These are phyloP conservation scores for Trichoderma koningiopsis DNA, from an alignment of 2,329 filamentous ascomycete genomes.

Conservation along the genomic window DNA sequence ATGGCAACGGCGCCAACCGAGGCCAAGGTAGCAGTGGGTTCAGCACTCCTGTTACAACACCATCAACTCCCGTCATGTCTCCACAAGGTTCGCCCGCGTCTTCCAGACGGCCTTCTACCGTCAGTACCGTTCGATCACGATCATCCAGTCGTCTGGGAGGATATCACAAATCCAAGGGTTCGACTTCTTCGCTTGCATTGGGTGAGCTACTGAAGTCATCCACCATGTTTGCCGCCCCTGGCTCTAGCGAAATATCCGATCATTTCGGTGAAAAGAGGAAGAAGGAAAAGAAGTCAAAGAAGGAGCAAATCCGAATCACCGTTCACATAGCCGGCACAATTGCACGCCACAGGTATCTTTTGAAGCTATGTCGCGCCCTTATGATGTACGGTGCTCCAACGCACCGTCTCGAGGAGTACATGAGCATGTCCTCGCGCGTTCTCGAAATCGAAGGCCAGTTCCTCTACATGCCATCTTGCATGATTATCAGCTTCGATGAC, in stretches of 20 bases:
- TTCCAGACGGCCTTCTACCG: slow-evolving; percentile 45
- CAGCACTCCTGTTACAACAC: slow-evolving; percentile 45
- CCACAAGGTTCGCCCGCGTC: slow-evolving; percentile 46
- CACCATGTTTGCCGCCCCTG: slow-evolving; percentile 53
- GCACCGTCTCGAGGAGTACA: slow-evolving; percentile 87
- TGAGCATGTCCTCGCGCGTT: slow-evolving; percentile 86
- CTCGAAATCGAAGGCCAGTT: slow-evolving; percentile 89
- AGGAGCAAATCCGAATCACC: slow-evolving; percentile 50
- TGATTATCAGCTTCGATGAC: slow-evolving; percentile 92
- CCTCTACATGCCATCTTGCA: slow-evolving; percentile 85
- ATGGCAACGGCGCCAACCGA: slow-evolving; percentile 43
- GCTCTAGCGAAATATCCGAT: slow-evolving; percentile 48
- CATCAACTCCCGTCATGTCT: slow-evolving; percentile 45
- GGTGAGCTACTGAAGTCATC: slow-evolving; percentile 58
- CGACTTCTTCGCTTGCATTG: slow-evolving; percentile 49
- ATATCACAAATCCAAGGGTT: slow-evolving; percentile 45
- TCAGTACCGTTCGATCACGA: slow-evolving; percentile 36
- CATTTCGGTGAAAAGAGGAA: slow-evolving; percentile 48
- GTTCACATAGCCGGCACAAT: slow-evolving; percentile 69
- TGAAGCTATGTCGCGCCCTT: slow-evolving; percentile 80
- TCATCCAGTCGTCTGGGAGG: slow-evolving; percentile 46
- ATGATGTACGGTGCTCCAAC: slow-evolving; percentile 92
- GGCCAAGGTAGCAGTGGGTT: slow-evolving; percentile 41
- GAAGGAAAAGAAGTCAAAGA: slow-evolving; percentile 41
- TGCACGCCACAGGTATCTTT: slow-evolving; percentile 77